Evolutionary conservation across 768 basidiomycete genomes (phyloP), one percentile per base, ranked within the genome.

Genomic region (Podaxis rugospora): DNA sequence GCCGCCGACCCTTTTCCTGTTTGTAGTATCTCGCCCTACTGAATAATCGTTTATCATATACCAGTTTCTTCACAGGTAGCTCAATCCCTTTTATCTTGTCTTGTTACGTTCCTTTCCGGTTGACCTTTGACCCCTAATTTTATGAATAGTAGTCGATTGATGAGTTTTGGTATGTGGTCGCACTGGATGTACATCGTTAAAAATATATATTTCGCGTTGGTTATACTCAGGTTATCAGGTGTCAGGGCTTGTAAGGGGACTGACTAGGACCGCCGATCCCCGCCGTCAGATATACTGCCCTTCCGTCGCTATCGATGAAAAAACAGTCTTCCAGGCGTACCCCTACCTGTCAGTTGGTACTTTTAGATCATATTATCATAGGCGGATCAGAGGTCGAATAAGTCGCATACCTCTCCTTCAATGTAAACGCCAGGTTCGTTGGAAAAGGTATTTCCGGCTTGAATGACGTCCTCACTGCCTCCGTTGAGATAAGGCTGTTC

Each of bases 281-380:
- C 23, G 74, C 81, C 0, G 90, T 93, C 28, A 93, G 78, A 71
- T 83, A 83, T 32, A 80, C 73, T 0, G 85, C 75, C 1, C 62
- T 65, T 0, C 90, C 89, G n/a, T 72, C 67, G 7, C 79, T 75
- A 57, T 80, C 69, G 59, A 93, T 80, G 66, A 82, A 87, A 67
- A 91, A 88, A 67, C 92, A 94, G 67, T 95, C 93, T 69, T 95
- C 92, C 55, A 95, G 72, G 47, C 92, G 82, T 16, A 94, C 81
- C 1, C 93, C 92, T 27, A 92, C 79, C 87, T 89, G 59, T 7
- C 49, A 37, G 40, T 6, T 7, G 36, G 18, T 50, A 39, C 21
- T 9, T 42, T 62, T 51, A 57, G 57, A 25, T 25, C 57, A 49
- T 55, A 6, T 16, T 18, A 44, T 44, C 16, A 32, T 39, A 21